Evolutionary conservation across 352 stramenopile genomes (phyloP), one percentile per base, ranked within the genome.

Genomic region (Plasmopara muralis): DNA sequence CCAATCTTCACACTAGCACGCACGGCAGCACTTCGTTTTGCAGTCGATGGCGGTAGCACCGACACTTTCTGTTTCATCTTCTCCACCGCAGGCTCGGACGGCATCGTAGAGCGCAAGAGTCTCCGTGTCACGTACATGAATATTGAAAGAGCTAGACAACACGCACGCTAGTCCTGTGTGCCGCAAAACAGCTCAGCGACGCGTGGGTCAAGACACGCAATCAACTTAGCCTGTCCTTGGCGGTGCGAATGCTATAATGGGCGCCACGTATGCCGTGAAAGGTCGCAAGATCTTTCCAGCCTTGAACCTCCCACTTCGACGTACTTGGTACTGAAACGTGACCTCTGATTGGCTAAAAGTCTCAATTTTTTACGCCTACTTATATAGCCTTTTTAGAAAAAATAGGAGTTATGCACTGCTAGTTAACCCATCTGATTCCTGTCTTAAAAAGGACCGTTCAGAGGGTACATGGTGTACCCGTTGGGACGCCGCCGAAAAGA

Each of bases 61-160:
- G 49, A 20, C 20, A 35, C 14, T 13, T 64, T 37, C 18, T 58
- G 50, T 37, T 55, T 60, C 16, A 62, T 20, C 43, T 64, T 57
- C 38, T 53, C 47, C 0, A 35, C 28, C 50, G n/a, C 29, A 25
- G 42, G 31, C 20, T 66, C 48, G 12, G 55, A 42, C 14, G 58
- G 53, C 28, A 86, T 60, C 47, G 77, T 86, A 46, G 77, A 80
- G 44, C 77, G 74, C 52, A 86, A 47, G 37, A 88, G 60, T 13
- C 71, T 65, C 28, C 75, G 60, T 45, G 77, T 85, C 53, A 85
- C 72, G 46, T 88, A 86, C 77, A 87, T 87, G 45, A 40, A 13
- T n/a, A 12, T 1, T 35, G 7, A 12, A 1, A 35, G 10, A 35
- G 20, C 20, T 25, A 35, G 31, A 35, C 10, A 5, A 25, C 20